These are phyloP conservation scores for Imleria badia DNA, from an alignment of 768 basidiomycete genomes.

Conservation along the genomic window DNA sequence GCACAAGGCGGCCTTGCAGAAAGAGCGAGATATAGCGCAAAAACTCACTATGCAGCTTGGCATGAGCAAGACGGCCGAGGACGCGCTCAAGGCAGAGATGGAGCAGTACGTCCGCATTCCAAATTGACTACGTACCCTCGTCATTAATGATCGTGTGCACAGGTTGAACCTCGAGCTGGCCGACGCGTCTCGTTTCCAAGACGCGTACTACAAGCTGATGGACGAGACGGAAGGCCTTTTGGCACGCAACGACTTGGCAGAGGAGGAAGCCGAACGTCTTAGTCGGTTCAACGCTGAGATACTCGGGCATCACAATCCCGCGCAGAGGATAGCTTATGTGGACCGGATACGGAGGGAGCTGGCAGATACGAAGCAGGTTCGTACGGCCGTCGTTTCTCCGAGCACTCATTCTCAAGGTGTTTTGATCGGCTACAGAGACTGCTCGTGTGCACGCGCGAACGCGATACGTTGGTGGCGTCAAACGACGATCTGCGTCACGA, in stretches of 20 bases:
- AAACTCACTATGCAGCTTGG: constrained; percentile 51
- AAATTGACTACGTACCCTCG: too few relatives aligned
- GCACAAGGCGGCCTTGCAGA: constrained; percentile 40
- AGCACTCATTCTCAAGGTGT: background rate
- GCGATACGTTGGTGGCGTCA: constrained; percentile 42
- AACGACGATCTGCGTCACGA: constrained; percentile 53
- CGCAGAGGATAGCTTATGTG: constrained; percentile 84
- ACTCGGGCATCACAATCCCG: constrained; percentile 78
- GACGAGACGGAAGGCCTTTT: constrained; percentile 65
- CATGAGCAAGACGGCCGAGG: constrained; percentile 63
- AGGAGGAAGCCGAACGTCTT: constrained; percentile 74
- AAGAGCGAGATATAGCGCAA: constrained; percentile 47
- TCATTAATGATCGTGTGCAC: constrained; percentile 2
- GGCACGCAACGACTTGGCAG: constrained; percentile 71
- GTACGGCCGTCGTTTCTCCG: constrained; percentile 24
- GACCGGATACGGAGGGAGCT: constrained; percentile 81
- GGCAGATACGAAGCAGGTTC: constrained; percentile 76
- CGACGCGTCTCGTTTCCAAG: constrained; percentile 63
- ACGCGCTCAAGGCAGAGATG: constrained; percentile 64
- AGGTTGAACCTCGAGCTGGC: constrained; percentile 53
- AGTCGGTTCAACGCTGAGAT: constrained; percentile 85
- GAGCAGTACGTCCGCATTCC: constrained; percentile 50
- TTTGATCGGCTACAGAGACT: constrained; percentile 43
- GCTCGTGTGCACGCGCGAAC: constrained; percentile 45
- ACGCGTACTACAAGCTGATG: constrained; percentile 64